phyloP scores from a whole-genome alignment of 106 monocot species.

The Triglochin maritima region DNA sequence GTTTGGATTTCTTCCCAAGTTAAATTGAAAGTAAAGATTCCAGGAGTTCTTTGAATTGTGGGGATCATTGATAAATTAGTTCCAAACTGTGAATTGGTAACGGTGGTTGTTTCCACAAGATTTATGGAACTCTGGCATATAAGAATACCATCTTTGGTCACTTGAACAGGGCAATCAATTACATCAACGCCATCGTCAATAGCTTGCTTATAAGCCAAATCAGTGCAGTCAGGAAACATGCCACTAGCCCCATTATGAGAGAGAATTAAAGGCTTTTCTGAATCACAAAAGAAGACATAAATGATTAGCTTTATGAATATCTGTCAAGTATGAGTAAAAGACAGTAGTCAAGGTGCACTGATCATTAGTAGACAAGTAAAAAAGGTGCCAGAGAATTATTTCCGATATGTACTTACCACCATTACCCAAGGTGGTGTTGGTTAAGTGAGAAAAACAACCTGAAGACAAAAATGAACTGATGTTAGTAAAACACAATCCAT shows the following conservation, averaged over 20 bases:
- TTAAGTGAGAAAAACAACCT: slow-evolving; percentile 51
- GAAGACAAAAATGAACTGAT: not conserved
- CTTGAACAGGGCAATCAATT: slow-evolving; percentile 87
- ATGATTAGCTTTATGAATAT: not conserved
- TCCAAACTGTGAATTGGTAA: slow-evolving; percentile 21
- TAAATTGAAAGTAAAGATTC: slow-evolving; percentile 76
- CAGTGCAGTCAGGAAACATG: slow-evolving; percentile 70
- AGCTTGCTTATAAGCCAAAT: slow-evolving; percentile 75
- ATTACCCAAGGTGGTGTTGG: slow-evolving; percentile 6
- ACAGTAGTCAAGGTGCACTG: not conserved
- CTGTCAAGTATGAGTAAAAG: not conserved
- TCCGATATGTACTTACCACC: slow-evolving; percentile 14
- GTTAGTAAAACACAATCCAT: too few species aligned
- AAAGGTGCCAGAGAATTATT: not conserved
- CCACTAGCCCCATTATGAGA: slow-evolving; percentile 85
- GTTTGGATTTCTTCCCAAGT: slow-evolving; percentile 74
- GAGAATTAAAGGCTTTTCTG: slow-evolving; percentile 42
- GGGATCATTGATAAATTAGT: too few species aligned
- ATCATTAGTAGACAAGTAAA: not conserved
- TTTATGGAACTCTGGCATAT: slow-evolving; percentile 74
- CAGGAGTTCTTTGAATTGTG: slow-evolving; percentile 27
- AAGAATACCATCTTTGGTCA: slow-evolving; percentile 56
- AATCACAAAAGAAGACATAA: not conserved
- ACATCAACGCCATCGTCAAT: slow-evolving; percentile 63
- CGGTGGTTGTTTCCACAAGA: slow-evolving; percentile 51